Percentiles rank a stretch among this genome's conserved stretches.
These are phyloP conservation scores for Ophiocordyceps polyrhachis-furcata DNA, from an alignment of 2,329 filamentous ascomycete genomes.

Conservation along the genomic window DNA sequence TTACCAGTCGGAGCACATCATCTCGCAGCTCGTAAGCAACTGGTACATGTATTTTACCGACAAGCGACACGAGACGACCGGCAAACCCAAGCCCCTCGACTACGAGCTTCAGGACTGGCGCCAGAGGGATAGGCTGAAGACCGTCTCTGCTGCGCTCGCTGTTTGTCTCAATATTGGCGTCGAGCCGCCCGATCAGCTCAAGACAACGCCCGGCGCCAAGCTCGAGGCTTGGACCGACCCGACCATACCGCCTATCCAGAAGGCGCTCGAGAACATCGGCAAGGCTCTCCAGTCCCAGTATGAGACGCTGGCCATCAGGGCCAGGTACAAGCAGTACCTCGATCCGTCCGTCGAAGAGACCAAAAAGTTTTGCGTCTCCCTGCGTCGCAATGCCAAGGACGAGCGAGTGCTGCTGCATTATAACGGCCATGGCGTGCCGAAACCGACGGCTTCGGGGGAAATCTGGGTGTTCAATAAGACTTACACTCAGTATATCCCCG, in stretches of 20 bases:
- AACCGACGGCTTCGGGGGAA: conserved; percentile 86
- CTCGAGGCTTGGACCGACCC: conserved; percentile 96
- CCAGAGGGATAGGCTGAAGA: conserved; percentile 91
- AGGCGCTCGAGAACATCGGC: conserved; percentile 83
- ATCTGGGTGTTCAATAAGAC: conserved; percentile 99
- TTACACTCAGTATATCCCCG: conserved; percentile 96
- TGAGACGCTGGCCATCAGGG: conserved; percentile 82
- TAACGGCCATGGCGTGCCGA: conserved; percentile 92
- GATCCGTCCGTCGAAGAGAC: conserved; percentile 96
- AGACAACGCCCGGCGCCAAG: conserved; percentile 83
- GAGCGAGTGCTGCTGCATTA: conserved; percentile 96
- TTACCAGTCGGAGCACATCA: conserved; percentile 77
- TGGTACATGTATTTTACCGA: conserved; percentile 99
- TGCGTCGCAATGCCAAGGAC: conserved; percentile 84
- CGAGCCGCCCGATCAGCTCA: conserved; percentile 90
- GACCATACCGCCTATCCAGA: conserved; percentile 58
- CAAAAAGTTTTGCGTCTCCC: conserved; percentile 82
- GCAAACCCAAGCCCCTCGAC: conserved; percentile 53
- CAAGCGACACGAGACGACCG: conserved; percentile 89
- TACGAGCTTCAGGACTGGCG: conserved; percentile 79
- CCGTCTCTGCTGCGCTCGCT: conserved; percentile 82
- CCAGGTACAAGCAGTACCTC: conserved; percentile 92
- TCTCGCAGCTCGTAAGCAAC: conserved; percentile 67
- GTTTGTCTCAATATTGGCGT: conserved; percentile 96
- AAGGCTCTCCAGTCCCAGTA: conserved; percentile 94